phyloP scores from a whole-genome alignment of 352 stramenopile species.

The Globisporangium carolinianum region DNA sequence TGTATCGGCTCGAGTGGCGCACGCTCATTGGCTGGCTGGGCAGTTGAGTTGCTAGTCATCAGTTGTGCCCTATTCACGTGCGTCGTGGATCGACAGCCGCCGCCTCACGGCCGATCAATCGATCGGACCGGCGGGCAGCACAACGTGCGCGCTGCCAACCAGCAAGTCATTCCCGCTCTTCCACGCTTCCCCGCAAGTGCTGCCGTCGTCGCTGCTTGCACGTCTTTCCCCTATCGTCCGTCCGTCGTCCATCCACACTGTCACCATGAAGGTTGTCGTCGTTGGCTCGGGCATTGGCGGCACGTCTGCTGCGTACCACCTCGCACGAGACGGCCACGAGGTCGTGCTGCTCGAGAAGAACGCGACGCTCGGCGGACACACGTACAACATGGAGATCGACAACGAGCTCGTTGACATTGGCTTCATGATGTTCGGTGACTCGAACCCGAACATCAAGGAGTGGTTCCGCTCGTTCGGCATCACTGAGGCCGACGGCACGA shows the following conservation, averaged over 20 bases:
- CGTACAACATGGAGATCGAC: slow-evolving; percentile 86
- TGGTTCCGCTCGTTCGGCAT: slow-evolving; percentile 85
- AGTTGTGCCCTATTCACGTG: background rate
- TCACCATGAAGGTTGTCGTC: slow-evolving; percentile 77
- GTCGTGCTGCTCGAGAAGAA: slow-evolving; percentile 81
- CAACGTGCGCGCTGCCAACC: background rate
- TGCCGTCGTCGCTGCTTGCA: background rate
- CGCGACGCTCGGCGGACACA: slow-evolving; percentile 70
- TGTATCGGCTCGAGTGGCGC: slow-evolving; percentile 1
- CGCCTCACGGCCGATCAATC: background rate
- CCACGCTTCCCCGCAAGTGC: slow-evolving; percentile 6
- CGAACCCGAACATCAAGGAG: slow-evolving; percentile 88
- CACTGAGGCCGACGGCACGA: slow-evolving; percentile 80
- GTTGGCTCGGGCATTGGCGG: slow-evolving; percentile 80
- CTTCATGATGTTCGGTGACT: slow-evolving; percentile 90
- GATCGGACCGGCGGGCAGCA: no score
- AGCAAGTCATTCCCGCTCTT: slow-evolving; percentile 9
- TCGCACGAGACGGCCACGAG: slow-evolving; percentile 80
- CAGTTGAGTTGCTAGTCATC: background rate
- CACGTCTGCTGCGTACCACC: slow-evolving; percentile 77
- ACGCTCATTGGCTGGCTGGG: background rate
- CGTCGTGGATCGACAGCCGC: background rate
- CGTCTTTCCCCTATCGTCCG: background rate
- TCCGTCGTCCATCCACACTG: background rate
- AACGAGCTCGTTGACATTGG: slow-evolving; percentile 77